Evolutionary conservation across 106 monocot genomes (phyloP).

Genomic region (Dioscorea dumetorum): DNA sequence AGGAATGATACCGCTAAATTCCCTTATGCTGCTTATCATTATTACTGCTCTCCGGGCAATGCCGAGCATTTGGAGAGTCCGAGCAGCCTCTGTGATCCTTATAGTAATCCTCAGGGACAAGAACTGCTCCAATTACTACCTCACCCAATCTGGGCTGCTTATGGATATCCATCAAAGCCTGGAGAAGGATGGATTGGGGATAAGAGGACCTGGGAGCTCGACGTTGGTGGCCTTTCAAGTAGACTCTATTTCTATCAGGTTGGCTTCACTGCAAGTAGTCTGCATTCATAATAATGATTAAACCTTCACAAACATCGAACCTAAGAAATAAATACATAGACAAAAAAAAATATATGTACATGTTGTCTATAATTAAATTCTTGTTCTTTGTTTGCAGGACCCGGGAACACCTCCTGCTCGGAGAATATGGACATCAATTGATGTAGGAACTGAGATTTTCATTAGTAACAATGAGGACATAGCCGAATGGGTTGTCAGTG

Average conservation of each 20-base stretch:
- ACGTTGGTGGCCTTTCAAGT: constrained; percentile 61
- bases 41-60: constrained; percentile 77
- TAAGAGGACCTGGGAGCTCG: constrained; percentile 64
- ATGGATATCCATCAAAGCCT: constrained; percentile 57
- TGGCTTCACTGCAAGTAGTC: not conserved
- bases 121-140: constrained; percentile 80
- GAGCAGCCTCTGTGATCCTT: constrained; percentile 54
- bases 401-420: constrained; percentile 42
- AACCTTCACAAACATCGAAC: too few relatives aligned
- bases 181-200: constrained; percentile 89
- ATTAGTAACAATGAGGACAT: constrained; percentile 20
- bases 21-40: constrained; percentile 65
- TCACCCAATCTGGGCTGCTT: constrained; percentile 68
- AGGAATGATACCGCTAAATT: constrained; percentile 35
- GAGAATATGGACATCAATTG: constrained; percentile 62
- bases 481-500: constrained; percentile 64
- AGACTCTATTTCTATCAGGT: constrained; percentile 83
- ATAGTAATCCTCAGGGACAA: constrained; percentile 82
- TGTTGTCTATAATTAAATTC: not conserved
- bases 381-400: constrained; percentile 27
- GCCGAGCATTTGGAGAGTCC: constrained; percentile 44
- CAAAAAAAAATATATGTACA: too few relatives aligned
- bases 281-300: too few relatives aligned
- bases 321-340: too few relatives aligned
- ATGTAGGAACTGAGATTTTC: constrained; percentile 76